phyloP scores from a whole-genome alignment of 2,329 filamentous ascomycete genomes.

The Fusarium sp. region DNA sequence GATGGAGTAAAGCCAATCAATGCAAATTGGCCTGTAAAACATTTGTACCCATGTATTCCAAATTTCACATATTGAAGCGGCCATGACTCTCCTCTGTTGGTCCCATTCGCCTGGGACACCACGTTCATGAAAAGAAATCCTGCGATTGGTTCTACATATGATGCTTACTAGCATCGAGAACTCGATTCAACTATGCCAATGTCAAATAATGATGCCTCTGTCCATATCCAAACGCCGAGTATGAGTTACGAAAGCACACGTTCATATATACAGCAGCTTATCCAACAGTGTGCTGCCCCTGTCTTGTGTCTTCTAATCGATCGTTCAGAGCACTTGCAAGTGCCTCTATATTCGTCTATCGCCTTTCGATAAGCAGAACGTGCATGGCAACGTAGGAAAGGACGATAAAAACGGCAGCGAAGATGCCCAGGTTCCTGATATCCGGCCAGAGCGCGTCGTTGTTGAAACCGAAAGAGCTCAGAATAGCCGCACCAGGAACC shows the following conservation, averaged over 20 bases:
- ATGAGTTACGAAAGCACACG: slow-evolving; percentile 7
- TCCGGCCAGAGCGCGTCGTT: slow-evolving; percentile 89
- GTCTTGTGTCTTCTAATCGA: slow-evolving; percentile 9
- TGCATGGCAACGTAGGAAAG: slow-evolving; percentile 95
- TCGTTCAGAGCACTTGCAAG: not conserved
- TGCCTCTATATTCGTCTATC: slow-evolving; percentile 49
- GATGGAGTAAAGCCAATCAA: slow-evolving; percentile 54
- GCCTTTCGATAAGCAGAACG: slow-evolving; percentile 88
- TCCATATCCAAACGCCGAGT: slow-evolving; percentile 27
- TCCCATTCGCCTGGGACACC: not conserved
- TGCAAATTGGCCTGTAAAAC: slow-evolving; percentile 41
- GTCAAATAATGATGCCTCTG: not conserved
- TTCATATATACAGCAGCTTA: slow-evolving; percentile 13
- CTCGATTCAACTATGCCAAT: slow-evolving; percentile 12
- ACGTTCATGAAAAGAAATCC: not conserved
- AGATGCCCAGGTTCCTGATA: slow-evolving; percentile 82
- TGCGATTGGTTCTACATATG: slow-evolving; percentile 9
- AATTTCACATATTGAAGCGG: slow-evolving; percentile 27
- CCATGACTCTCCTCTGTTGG: not conserved
- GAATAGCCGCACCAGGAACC: slow-evolving; percentile 91
- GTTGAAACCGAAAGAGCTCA: slow-evolving; percentile 95
- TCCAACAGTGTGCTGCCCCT: not conserved
- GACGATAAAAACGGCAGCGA: slow-evolving; percentile 85
- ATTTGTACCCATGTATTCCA: slow-evolving; percentile 44
- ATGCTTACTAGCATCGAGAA: slow-evolving; percentile 3